Evolutionary conservation across 805 yeast genomes (phyloP).

Genomic region (Sugiyamaella boreocaroliniensis): DNA sequence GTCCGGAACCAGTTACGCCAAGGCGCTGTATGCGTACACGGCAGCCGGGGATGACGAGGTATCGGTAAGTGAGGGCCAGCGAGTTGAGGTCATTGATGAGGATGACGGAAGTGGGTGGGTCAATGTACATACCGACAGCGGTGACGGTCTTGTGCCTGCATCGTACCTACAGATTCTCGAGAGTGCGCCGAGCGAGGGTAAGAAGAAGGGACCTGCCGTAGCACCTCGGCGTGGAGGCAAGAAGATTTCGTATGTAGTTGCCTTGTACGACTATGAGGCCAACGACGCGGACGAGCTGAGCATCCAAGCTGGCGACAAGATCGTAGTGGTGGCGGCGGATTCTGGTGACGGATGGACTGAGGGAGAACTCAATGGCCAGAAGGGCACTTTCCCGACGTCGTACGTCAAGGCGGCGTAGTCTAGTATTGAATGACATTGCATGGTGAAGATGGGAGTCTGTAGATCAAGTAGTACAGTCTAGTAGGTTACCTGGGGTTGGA

Average conservation of each 20-base stretch:
- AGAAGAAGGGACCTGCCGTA: conserved; percentile 67
- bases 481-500: too few relatives aligned
- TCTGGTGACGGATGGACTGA: conserved; percentile 92
- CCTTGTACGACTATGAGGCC: conserved; percentile 68
- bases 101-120: conserved; percentile 98
- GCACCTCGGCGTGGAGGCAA: conserved; percentile 73
- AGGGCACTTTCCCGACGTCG: conserved; percentile 73
- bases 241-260: conserved; percentile 49
- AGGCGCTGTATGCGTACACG: conserved; percentile 59
- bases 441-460: too few relatives aligned
- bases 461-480: too few relatives aligned
- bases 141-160: conserved; percentile 78
- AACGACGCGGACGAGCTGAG: conserved; percentile 75
- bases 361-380: conserved; percentile 64
- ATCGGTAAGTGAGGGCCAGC: conserved; percentile 53
- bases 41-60: conserved; percentile 75
- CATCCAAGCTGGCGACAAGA: conserved; percentile 64
- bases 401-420: conserved; percentile 36
- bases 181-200: conserved; percentile 19
- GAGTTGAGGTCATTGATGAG: conserved; percentile 46
- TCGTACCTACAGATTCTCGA: conserved; percentile 49
- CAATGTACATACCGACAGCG: conserved; percentile 45
- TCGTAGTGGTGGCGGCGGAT: conserved; percentile 55
- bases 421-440: background rate
- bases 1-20: conserved; percentile 24